Evolutionary conservation across 2,329 filamentous ascomycete genomes (phyloP).

Genomic region (Curvularia spicifera): DNA sequence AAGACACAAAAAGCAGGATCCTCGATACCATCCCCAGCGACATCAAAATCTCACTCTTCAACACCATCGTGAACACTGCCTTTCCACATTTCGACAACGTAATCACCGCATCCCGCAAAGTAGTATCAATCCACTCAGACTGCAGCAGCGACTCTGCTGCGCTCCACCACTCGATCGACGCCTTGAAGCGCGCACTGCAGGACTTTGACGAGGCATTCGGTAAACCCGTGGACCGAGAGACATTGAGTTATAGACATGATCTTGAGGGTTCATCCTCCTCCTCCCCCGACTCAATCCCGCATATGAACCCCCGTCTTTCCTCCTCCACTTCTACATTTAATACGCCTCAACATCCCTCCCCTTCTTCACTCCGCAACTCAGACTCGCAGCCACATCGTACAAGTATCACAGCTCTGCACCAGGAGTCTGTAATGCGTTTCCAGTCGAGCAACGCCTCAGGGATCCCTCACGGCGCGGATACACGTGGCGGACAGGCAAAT

Average conservation of each 20-base stretch:
- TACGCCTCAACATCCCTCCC: too few species aligned
- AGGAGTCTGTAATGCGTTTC: too few species aligned
- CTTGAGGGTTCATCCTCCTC: neutral
- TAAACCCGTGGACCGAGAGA: conserved; percentile 6
- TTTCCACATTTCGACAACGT: conserved; percentile 43
- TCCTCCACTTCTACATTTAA: too few species aligned
- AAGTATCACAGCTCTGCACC: too few species aligned
- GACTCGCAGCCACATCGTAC: too few species aligned
- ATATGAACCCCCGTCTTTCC: too few species aligned
- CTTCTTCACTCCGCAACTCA: too few species aligned
- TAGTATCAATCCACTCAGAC: conserved; percentile 36
- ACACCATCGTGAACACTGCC: conserved; percentile 32
- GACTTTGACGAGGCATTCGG: conserved; percentile 32
- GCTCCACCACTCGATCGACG: conserved; percentile 33
- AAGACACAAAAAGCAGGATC: conserved; percentile 22
- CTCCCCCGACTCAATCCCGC: too few species aligned
- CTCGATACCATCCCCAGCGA: conserved; percentile 33
- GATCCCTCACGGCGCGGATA: too few species aligned
- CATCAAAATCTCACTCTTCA: conserved; percentile 39
- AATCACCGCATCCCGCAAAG: conserved; percentile 43
- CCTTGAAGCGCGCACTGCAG: conserved; percentile 35
- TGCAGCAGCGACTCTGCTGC: conserved; percentile 36
- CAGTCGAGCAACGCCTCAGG: too few species aligned
- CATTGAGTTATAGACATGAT: conserved; percentile 7
- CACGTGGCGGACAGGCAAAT: neutral